Evolutionary conservation across 441 rosid species (phyloP).

Genomic region (Adansonia gregorii): DNA sequence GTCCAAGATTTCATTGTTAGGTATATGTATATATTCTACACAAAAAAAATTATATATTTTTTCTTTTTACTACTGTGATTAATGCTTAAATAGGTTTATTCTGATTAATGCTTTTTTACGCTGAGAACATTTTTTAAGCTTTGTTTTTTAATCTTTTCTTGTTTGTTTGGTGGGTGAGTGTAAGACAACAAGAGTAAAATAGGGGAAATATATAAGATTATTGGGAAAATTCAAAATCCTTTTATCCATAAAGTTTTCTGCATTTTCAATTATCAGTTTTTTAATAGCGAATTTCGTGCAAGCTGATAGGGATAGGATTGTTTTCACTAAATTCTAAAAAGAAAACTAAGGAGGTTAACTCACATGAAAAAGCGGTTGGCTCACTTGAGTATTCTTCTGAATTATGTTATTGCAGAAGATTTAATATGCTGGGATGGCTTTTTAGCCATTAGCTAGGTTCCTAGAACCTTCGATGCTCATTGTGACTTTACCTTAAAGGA

Average conservation of each 20-base stretch:
- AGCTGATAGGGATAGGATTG: not conserved
- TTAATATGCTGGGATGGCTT: not conserved
- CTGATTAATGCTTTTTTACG: not conserved
- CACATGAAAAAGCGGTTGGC: not conserved
- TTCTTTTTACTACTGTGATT: not conserved
- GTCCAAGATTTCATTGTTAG: constrained; percentile 31
- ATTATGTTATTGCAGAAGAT: not conserved
- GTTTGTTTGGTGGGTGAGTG: not conserved
- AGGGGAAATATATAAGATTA: not conserved
- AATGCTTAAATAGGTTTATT: not conserved
- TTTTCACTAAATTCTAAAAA: not conserved
- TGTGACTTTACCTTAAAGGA: not conserved
- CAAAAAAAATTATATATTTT: not conserved
- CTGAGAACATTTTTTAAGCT: not conserved
- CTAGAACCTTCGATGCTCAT: not conserved
- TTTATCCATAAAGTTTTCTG: not conserved
- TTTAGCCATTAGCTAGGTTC: not conserved
- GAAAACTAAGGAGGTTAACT: not conserved
- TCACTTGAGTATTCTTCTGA: not conserved
- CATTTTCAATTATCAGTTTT: not conserved
- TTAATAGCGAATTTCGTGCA: not conserved
- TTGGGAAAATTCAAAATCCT: not conserved
- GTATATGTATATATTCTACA: constrained; percentile 14
- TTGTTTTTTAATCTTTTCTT: not conserved
- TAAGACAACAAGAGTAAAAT: not conserved